Evolutionary conservation across 805 yeast species (phyloP).

Genomic region (Yarrowia deformans): DNA sequence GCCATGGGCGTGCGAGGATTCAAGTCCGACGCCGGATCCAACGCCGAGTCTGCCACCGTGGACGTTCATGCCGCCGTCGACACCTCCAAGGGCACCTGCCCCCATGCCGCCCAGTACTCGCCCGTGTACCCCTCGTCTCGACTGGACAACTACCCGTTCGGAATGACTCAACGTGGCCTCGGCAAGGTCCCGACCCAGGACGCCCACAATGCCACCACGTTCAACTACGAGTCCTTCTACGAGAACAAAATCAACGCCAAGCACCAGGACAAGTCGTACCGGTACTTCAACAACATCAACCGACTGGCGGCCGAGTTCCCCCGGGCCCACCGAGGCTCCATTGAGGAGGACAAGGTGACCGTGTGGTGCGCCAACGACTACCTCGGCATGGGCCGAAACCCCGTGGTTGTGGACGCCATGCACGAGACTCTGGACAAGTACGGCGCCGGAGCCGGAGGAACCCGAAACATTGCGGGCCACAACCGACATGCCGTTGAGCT

Average conservation of each 20-base stretch:
- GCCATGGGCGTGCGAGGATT: slow-evolving; percentile 56
- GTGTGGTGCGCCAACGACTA: slow-evolving; percentile 99
- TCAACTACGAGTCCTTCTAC: slow-evolving; percentile 77
- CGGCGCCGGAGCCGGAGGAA: slow-evolving; percentile 99
- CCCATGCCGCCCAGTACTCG: slow-evolving; percentile 40
- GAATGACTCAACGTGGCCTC: slow-evolving; percentile 36
- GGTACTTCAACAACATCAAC: slow-evolving; percentile 96
- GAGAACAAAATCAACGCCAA: slow-evolving; percentile 72
- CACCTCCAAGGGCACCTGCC: slow-evolving; percentile 41
- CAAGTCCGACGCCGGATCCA: slow-evolving; percentile 47
- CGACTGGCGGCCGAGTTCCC: slow-evolving; percentile 95
- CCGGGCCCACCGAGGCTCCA: slow-evolving; percentile 79
- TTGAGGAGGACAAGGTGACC: slow-evolving; percentile 79
- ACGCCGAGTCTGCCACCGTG: slow-evolving; percentile 51
- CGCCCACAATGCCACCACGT: slow-evolving; percentile 47
- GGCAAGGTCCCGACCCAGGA: slow-evolving; percentile 41
- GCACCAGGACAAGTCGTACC: slow-evolving; percentile 87
- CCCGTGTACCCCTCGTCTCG: slow-evolving; percentile 39
- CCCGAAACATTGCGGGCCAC: slow-evolving; percentile 98
- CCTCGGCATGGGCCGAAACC: slow-evolving; percentile 90
- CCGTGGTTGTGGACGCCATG: slow-evolving; percentile 76
- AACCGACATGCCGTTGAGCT: slow-evolving; percentile 85
- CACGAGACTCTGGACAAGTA: slow-evolving; percentile 80
- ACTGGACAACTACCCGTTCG: slow-evolving; percentile 37
- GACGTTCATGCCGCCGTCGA: slow-evolving; percentile 48